phyloP scores from a whole-genome alignment of 2,329 filamentous ascomycete species.

The Stagonosporopsis rhizophila region DNA sequence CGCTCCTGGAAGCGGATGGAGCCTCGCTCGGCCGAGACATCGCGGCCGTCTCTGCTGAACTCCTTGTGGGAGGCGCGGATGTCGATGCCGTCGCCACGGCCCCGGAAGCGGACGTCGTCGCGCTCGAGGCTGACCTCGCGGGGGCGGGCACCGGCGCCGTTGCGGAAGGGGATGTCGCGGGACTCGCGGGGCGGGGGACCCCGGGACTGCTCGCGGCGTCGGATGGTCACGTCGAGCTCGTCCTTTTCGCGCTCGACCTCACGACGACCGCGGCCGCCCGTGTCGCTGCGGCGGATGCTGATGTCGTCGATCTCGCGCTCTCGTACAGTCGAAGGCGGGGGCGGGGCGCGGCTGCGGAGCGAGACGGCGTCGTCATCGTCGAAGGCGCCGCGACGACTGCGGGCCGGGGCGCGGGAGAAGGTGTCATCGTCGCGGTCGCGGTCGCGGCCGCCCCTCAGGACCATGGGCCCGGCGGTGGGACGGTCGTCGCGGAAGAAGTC shows the following conservation, averaged over 20 bases:
- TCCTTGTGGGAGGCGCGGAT: constrained; percentile 35
- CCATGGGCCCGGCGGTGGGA: constrained; percentile 53
- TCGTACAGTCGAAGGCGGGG: constrained; percentile 36
- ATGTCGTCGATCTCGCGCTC: constrained; percentile 50
- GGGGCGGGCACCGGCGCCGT: constrained; percentile 50
- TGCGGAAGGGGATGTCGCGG: constrained; percentile 53
- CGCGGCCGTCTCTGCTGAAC: constrained; percentile 32
- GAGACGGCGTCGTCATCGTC: constrained; percentile 51
- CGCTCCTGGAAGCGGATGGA: constrained; percentile 43
- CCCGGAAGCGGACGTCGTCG: constrained; percentile 58
- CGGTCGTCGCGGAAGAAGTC: constrained; percentile 60
- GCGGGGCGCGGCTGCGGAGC: constrained; percentile 41
- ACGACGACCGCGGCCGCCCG: constrained; percentile 41
- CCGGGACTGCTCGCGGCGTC: constrained; percentile 46
- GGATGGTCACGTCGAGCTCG: constrained; percentile 46
- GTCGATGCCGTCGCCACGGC: constrained; percentile 44
- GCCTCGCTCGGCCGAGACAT: constrained; percentile 35
- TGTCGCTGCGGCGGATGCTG: constrained; percentile 47
- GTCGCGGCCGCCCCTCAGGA: constrained; percentile 53
- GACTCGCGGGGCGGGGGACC: constrained; percentile 41
- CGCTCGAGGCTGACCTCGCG: constrained; percentile 48
- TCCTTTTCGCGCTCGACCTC: constrained; percentile 40
- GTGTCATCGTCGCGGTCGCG: constrained; percentile 53
- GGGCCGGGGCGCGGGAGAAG: constrained; percentile 34
- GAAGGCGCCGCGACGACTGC: constrained; percentile 45